Conservation (phyloP, 2,329 filamentous ascomycete genomes). For the Teratosphaeria nubilosa region DNA sequence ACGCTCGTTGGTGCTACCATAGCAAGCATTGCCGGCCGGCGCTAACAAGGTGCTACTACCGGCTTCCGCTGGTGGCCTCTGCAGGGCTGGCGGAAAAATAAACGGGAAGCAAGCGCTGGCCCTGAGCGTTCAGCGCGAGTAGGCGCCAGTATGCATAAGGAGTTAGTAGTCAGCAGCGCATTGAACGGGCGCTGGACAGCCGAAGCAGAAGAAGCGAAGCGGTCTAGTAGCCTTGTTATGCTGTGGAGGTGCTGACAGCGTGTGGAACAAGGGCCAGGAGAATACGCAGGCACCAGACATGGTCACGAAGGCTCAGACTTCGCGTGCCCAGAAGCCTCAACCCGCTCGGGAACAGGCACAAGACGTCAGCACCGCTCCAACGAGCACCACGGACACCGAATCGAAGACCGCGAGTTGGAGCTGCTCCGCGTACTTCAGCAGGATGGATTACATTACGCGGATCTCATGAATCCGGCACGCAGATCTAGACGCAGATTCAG, state of each 20-base stretch:
- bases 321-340: constrained; percentile 27
- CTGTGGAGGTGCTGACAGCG: constrained; percentile 54
- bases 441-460: too few species aligned
- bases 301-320: constrained; percentile 27
- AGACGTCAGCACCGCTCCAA: constrained; percentile 31
- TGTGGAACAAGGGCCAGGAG: constrained; percentile 46
- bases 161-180: constrained; percentile 25
- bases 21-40: too few species aligned
- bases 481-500: too few species aligned
- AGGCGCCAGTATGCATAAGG: constrained; percentile 28
- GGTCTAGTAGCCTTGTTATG: constrained; percentile 48
- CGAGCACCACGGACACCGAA: constrained; percentile 29
- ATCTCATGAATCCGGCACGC: too few species aligned
- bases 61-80: too few species aligned
- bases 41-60: too few species aligned
- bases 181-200: constrained; percentile 19
- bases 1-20: too few species aligned
- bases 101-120: constrained; percentile 35
- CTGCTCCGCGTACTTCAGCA: too few species aligned
- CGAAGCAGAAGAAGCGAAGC: constrained; percentile 33
- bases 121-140: constrained; percentile 36
- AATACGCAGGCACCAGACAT: constrained; percentile 39
- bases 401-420: too few species aligned
- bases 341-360: constrained; percentile 41
- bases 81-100: too few species aligned